These are phyloP conservation scores for Hirschfeldia incana DNA, from an alignment of 345 rosid genomes.

Conservation along the genomic window DNA sequence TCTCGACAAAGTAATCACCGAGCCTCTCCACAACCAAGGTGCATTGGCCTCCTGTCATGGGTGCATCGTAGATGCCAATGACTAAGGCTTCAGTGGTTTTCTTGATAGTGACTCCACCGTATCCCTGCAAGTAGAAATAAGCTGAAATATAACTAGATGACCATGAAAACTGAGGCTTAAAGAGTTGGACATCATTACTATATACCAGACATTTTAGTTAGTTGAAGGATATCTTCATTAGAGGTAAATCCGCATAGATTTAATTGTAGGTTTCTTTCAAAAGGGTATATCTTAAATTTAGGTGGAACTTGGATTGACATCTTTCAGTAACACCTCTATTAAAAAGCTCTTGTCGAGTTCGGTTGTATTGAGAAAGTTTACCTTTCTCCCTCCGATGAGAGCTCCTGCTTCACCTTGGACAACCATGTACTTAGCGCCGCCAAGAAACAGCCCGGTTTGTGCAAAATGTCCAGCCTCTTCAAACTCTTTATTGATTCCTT, in stretches of 20 bases:
- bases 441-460: conserved; percentile 73
- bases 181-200: too few relatives aligned
- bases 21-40: conserved; percentile 77
- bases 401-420: conserved; percentile 81
- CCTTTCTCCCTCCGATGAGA: conserved; percentile 92
- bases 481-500: conserved; percentile 57
- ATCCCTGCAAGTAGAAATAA: conserved; percentile 47
- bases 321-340: not conserved
- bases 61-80: conserved; percentile 70
- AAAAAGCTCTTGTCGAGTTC: not conserved
- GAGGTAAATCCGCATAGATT: too few relatives aligned
- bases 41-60: conserved; percentile 79
- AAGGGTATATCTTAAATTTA: too few relatives aligned
- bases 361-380: conserved; percentile 1
- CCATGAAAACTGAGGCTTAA: not conserved
- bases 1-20: conserved; percentile 71
- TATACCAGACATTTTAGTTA: too few relatives aligned
- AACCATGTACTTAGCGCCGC: conserved; percentile 82
- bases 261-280: too few relatives aligned
- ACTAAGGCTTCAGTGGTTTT: conserved; percentile 59
- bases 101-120: conserved; percentile 71
- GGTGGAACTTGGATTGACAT: too few relatives aligned
- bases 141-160: not conserved
- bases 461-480: conserved; percentile 71
- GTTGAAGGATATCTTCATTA: too few relatives aligned